A percentile compares a stretch with the other conserved stretches of the same genome.
Evolutionary conservation across 805 yeast species (phyloP).

Genomic region (Scheffersomyces spartinae): DNA sequence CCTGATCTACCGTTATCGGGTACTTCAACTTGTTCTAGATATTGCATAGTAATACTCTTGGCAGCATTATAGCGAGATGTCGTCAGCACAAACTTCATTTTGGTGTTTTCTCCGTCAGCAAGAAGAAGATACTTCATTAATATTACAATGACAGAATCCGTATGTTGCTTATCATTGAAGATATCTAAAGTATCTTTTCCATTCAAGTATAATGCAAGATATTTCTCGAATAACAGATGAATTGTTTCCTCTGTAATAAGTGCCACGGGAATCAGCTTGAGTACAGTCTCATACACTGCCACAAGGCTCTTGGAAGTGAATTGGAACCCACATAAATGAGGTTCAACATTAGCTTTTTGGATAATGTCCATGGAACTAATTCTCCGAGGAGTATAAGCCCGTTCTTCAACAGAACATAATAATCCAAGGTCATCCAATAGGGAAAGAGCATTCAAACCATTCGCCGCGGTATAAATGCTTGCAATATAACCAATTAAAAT

Average conservation of each 20-base stretch:
- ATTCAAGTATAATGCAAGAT: too few relatives aligned
- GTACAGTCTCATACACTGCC: constrained; percentile 13
- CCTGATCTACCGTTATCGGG: constrained; percentile 9
- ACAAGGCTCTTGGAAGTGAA: constrained; percentile 11
- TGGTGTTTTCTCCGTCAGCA: constrained; percentile 7
- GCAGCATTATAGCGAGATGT: constrained; percentile 12
- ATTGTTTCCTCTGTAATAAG: constrained; percentile 9
- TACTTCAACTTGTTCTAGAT: constrained; percentile 8
- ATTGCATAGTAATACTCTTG: constrained; percentile 14
- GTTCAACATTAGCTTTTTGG: constrained; percentile 21
- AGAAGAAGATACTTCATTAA: constrained; percentile 16
- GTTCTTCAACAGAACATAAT: constrained; percentile 14
- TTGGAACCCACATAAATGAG: constrained; percentile 10
- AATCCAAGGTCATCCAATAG: constrained; percentile 16
- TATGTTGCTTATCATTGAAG: constrained; percentile 6
- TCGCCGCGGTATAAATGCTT: constrained; percentile 15
- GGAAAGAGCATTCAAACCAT: too few relatives aligned
- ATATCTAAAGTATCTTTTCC: too few relatives aligned
- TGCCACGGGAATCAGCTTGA: constrained; percentile 8
- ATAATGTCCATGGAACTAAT: constrained; percentile 7
- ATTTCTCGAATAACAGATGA: constrained; percentile 10
- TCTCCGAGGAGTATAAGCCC: too few relatives aligned
- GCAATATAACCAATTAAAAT: constrained; percentile 25
- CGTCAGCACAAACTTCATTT: constrained; percentile 8
- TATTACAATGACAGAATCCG: constrained; percentile 10